A percentile compares a stretch with the other conserved stretches of the same genome.
phyloP scores from a whole-genome alignment of 768 basidiomycete genomes.

The Candolleomyces efflorescens region DNA sequence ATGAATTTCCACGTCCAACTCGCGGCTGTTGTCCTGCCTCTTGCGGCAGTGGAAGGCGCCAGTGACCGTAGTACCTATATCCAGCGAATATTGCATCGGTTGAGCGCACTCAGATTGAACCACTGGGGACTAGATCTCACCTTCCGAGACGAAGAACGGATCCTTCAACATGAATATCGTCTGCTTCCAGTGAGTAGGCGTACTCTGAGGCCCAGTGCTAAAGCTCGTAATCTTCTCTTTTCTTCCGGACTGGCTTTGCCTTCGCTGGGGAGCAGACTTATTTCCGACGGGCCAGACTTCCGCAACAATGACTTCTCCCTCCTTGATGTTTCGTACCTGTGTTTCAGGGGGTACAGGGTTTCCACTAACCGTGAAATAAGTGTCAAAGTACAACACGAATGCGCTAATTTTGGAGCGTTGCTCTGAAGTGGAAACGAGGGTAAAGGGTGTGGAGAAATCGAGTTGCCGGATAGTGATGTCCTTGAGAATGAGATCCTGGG shows the following conservation, averaged over 20 bases:
- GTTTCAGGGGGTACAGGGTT: slow-evolving; percentile 48
- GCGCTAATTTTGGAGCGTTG: slow-evolving; percentile 66
- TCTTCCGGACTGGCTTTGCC: slow-evolving; percentile 50
- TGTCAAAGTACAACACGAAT: slow-evolving; percentile 92
- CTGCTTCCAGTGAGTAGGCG: slow-evolving; percentile 96
- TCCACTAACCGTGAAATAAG: slow-evolving; percentile 73
- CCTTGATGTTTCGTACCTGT: slow-evolving; percentile 51
- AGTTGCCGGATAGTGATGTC: slow-evolving; percentile 65
- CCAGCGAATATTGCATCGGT: background rate
- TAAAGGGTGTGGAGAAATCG: slow-evolving; percentile 76
- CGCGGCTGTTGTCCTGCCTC: slow-evolving; percentile 74
- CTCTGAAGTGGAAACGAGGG: slow-evolving; percentile 57
- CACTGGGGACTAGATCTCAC: slow-evolving; percentile 28
- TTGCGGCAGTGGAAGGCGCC: slow-evolving; percentile 87
- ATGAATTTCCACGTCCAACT: slow-evolving; percentile 90
- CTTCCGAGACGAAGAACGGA: slow-evolving; percentile 72
- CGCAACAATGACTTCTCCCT: slow-evolving; percentile 60
- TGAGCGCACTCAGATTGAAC: background rate
- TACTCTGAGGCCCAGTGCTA: slow-evolving; percentile 85
- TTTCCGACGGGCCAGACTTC: slow-evolving; percentile 80
- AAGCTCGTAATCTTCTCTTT: slow-evolving; percentile 64
- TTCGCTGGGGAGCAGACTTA: slow-evolving; percentile 52
- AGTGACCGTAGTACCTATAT: slow-evolving; percentile 61
- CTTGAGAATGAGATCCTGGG: slow-evolving; percentile 71
- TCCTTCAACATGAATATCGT: slow-evolving; percentile 83